Evolutionary conservation across 208 protist species (phyloP).

Genomic region (Endotrypanum monterogeii): DNA sequence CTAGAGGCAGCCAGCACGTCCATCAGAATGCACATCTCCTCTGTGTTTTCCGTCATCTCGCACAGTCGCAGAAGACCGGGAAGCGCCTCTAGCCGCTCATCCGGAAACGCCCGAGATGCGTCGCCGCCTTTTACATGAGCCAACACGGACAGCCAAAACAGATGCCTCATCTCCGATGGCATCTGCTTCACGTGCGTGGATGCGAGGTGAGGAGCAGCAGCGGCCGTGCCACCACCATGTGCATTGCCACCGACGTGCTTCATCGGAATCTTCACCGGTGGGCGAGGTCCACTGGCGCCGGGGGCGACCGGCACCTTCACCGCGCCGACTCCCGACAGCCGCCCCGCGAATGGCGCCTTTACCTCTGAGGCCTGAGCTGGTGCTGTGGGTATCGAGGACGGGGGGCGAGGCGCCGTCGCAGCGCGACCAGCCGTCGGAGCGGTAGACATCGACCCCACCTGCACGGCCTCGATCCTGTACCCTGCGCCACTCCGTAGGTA

Average conservation of each 20-base stretch:
- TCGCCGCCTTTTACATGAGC: conserved; percentile 64
- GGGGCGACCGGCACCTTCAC: conserved; percentile 29
- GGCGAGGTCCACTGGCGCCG: conserved; percentile 11
- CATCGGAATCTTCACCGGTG: conserved; percentile 34
- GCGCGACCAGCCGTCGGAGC: conserved; percentile 2
- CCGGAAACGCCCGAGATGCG: conserved; percentile 50
- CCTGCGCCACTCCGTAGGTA: conserved; percentile 64
- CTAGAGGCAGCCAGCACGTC: conserved; percentile 59
- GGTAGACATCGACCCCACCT: conserved; percentile 33
- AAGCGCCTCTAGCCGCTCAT: conserved; percentile 52
- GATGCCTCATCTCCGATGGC: conserved; percentile 66
- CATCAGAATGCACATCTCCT: conserved; percentile 64
- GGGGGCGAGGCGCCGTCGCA: conserved; percentile 7
- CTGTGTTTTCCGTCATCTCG: conserved; percentile 56
- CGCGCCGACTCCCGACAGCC: conserved; percentile 9
- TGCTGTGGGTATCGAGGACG: not conserved
- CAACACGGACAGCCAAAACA: conserved; percentile 71
- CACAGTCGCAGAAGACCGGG: conserved; percentile 72
- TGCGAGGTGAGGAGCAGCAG: conserved; percentile 20
- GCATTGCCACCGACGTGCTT: conserved; percentile 23
- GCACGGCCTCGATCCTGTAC: conserved; percentile 56
- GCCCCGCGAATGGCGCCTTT: conserved; percentile 24
- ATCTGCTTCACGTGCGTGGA: conserved; percentile 49
- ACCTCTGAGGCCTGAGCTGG: conserved; percentile 15
- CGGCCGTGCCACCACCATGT: conserved; percentile 9